Base-by-base conservation (phyloP, 768 basidiomycete genomes). In the Cystofilobasidium capitatum region DNA sequence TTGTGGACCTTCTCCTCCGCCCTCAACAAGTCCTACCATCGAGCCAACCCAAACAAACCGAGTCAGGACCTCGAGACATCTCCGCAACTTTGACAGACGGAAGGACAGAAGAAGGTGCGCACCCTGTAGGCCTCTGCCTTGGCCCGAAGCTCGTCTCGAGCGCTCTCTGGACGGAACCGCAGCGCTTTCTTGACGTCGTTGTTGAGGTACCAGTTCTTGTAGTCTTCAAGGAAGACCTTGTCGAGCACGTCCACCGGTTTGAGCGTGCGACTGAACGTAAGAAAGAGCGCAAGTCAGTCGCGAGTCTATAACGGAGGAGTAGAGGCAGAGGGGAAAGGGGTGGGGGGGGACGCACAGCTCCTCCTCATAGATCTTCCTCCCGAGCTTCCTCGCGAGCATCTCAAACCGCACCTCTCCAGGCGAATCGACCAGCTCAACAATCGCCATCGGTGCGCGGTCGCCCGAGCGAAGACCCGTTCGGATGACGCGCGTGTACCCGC, bases 401-500 rank as follows among this genome's bases (percentile, higher is more conserved):
- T 93, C 91, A 75, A 86, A 88, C 69, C 86, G 85, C 49, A 97
- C 79, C 79, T 99, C 96, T 66, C 83, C 81, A 20, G 91, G 90
- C 73, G 88, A 88, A 80, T 98, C 96, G 36, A 98, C 93, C n/a
- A 99, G 81, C 76, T 94, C 90, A 51, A 99, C 77, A 70, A 99
- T 84, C 4, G 93, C 92, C 72, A 86, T 82, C 1, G 92, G 91
- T 31, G 96, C 96, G 73, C 93, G 89, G 80, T 99, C 96, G 17
- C 93, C 92, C 65, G 79, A 81, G 7, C 94, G 84, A 75, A 87
- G 84, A n/a, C 93, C 94, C 71, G 86, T 89, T 76, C 87, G 90
- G 76, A 91, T 86, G 69, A 98, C 86, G 29, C 96, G 86, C 7
- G 94, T 98, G 79, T 97, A 99, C 12, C 96, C 96, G 1, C 96